phyloP scores from a whole-genome alignment of 352 stramenopile species.

The Globisporangium cylindrosporum region DNA sequence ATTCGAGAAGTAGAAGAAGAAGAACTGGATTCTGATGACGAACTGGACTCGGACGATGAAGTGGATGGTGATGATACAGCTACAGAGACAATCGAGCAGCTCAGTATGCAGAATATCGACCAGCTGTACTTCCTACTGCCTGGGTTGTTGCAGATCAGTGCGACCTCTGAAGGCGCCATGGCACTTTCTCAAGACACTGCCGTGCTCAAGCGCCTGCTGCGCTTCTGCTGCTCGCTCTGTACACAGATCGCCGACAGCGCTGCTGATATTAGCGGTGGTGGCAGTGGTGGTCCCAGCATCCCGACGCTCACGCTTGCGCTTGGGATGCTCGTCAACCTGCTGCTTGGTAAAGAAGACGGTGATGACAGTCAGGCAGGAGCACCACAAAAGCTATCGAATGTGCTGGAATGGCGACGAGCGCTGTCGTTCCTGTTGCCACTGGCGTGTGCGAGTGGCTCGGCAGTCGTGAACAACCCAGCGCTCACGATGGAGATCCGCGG shows the following conservation, averaged over 20 bases:
- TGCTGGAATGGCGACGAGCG: constrained; percentile 64
- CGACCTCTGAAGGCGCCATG: constrained; percentile 48
- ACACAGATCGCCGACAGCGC: constrained; percentile 46
- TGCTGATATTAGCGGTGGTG: constrained; percentile 27
- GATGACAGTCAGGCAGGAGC: constrained; percentile 10
- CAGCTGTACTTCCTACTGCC: constrained; percentile 80
- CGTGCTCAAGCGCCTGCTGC: constrained; percentile 65
- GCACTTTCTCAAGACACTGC: constrained; percentile 56
- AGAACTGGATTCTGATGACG: constrained; percentile 57
- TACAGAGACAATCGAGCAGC: constrained; percentile 31
- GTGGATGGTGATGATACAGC: constrained; percentile 26
- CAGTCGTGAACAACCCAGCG: constrained; percentile 43
- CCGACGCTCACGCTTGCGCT: constrained; percentile 74
- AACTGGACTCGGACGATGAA: constrained; percentile 73
- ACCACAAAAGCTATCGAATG: constrained; percentile 39
- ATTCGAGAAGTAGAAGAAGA: constrained; percentile 22
- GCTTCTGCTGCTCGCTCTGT: constrained; percentile 75
- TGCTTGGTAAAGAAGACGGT: constrained; percentile 52
- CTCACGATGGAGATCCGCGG: constrained; percentile 47
- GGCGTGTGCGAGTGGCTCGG: constrained; percentile 57
- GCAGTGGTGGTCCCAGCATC: constrained; percentile 21
- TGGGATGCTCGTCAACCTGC: constrained; percentile 75
- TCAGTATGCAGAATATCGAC: constrained; percentile 47
- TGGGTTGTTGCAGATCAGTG: constrained; percentile 77
- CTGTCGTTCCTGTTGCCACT: constrained; percentile 74